A percentile compares a stretch with the other conserved stretches of the same genome.
phyloP scores from a whole-genome alignment of 2,329 filamentous ascomycete genomes.

The Colletotrichum eremochloae region DNA sequence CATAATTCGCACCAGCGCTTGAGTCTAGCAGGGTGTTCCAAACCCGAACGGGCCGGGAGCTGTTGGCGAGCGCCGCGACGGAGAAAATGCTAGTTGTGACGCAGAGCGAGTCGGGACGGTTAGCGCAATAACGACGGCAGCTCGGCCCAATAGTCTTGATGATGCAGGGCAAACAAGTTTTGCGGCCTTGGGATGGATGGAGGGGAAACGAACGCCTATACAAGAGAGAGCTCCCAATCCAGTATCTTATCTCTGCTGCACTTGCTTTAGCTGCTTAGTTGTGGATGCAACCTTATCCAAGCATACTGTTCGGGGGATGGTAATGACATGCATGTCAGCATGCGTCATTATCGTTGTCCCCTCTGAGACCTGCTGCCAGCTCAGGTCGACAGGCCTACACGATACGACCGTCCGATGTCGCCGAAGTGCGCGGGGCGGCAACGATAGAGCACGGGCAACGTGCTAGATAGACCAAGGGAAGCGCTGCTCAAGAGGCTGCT shows the following conservation, averaged over 20 bases:
- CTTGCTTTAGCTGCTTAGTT: background rate
- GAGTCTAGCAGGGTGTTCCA: constrained; percentile 16
- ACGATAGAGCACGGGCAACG: background rate
- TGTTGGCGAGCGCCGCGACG: constrained; percentile 29
- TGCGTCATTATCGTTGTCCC: constrained; percentile 12
- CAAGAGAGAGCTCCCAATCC: background rate
- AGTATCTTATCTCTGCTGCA: constrained; percentile 31
- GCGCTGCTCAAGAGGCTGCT: background rate
- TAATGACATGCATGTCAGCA: constrained; percentile 34
- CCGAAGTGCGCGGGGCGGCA: background rate
- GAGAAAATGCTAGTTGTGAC: constrained; percentile 19
- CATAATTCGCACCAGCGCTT: constrained; percentile 21
- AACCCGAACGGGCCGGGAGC: constrained; percentile 32
- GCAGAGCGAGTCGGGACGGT: constrained; percentile 11
- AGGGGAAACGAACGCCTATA: background rate
- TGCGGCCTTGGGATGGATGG: background rate
- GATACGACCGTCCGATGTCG: constrained; percentile 15
- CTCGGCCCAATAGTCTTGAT: constrained; percentile 23
- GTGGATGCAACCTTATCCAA: background rate
- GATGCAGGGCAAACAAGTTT: constrained; percentile 27
- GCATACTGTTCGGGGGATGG: background rate
- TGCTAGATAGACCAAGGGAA: background rate
- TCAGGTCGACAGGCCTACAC: background rate
- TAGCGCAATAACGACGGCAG: background rate
- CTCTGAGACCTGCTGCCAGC: background rate